These are phyloP conservation scores for Xylaria sp. DNA, from an alignment of 2,329 filamentous ascomycete species.

Conservation along the genomic window DNA sequence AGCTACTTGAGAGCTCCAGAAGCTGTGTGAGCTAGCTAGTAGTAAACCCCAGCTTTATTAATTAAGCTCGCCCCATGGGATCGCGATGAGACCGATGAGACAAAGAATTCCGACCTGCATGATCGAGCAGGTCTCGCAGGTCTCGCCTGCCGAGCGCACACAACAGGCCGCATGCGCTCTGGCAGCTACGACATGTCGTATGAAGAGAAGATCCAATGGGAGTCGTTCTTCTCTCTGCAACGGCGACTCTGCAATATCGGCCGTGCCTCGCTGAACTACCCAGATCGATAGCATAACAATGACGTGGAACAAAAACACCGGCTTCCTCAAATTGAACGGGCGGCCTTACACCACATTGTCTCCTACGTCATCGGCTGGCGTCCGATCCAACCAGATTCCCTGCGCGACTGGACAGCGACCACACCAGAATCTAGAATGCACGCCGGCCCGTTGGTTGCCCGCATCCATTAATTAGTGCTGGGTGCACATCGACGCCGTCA, in stretches of 20 bases:
- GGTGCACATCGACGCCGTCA: not conserved
- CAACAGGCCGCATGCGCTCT: not conserved
- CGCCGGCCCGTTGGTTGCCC: not conserved
- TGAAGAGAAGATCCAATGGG: not conserved
- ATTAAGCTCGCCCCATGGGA: too few species aligned
- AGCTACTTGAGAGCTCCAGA: too few species aligned
- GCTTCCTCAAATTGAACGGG: conserved; percentile 5
- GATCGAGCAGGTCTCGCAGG: not conserved
- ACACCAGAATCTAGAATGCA: not conserved
- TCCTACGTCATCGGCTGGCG: conserved; percentile 13
- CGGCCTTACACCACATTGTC: not conserved
- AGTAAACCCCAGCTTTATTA: too few species aligned
- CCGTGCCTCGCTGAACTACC: not conserved
- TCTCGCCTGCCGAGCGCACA: not conserved
- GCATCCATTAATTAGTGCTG: not conserved
- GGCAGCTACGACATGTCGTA: too few species aligned
- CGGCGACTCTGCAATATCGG: not conserved
- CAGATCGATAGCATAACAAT: conserved; percentile 7
- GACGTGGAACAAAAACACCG: conserved; percentile 13
- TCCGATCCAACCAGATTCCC: too few species aligned
- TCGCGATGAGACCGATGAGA: not conserved
- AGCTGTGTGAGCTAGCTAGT: too few species aligned
- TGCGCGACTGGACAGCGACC: not conserved
- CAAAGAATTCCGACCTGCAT: not conserved
- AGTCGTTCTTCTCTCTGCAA: too few species aligned